These are phyloP conservation scores for Trifolium dubium DNA, from an alignment of 306 rosid genomes.

Conservation along the genomic window DNA sequence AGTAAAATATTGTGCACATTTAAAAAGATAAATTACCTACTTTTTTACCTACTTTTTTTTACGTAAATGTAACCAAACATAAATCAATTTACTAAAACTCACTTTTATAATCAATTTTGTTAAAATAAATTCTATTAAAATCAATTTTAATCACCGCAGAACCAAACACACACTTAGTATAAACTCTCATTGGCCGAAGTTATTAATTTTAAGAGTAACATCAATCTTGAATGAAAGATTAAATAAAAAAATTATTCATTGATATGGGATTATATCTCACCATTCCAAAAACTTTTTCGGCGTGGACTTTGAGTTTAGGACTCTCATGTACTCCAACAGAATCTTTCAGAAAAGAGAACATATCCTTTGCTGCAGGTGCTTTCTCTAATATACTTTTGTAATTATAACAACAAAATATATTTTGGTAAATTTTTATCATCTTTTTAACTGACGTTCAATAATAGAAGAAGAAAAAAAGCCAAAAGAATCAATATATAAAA, in stretches of 20 bases:
- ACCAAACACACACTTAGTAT: no score
- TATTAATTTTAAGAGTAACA: not conserved
- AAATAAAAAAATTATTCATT: not conserved
- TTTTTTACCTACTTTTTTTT: no score
- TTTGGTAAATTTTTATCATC: not conserved
- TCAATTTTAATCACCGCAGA: no score
- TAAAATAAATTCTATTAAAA: no score
- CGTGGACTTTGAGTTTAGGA: constrained; percentile 35
- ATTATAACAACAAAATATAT: not conserved
- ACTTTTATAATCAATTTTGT: no score
- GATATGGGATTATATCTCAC: not conserved
- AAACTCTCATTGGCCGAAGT: no score
- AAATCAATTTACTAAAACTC: no score
- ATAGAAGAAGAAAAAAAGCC: not conserved
- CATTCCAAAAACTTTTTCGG: constrained; percentile 42
- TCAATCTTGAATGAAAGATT: not conserved
- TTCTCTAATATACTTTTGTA: constrained; percentile 45
- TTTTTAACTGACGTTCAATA: not conserved
- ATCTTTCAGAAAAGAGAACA: constrained; percentile 46
- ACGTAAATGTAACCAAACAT: no score
- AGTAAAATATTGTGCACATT: no score
- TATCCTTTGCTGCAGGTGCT: constrained; percentile 39
- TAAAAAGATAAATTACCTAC: no score
- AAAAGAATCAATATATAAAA: not conserved
- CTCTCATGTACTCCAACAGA: constrained; percentile 26